Conservation (phyloP, 495 filamentous ascomycete species). For the Tuber borchii region DNA sequence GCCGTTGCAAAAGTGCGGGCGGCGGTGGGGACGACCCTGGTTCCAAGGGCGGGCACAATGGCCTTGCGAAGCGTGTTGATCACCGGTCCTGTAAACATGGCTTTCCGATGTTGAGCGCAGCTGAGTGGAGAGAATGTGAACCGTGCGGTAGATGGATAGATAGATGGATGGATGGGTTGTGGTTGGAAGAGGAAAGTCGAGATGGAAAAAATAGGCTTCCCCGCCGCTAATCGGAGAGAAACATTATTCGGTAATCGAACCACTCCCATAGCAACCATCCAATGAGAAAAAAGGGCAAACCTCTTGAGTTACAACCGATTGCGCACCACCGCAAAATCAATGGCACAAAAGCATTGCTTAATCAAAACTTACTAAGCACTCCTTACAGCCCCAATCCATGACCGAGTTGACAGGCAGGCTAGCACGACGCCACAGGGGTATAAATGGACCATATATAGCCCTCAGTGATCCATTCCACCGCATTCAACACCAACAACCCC, state of each 20-base stretch:
- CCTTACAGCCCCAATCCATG: background rate
- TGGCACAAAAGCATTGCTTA: background rate
- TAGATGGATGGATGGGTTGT: conserved; percentile 25
- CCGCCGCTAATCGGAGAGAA: background rate
- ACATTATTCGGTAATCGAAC: background rate
- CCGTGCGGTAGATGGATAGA: background rate
- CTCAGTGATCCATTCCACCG: conserved; percentile 4
- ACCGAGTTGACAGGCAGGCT: background rate
- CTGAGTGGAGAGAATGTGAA: background rate
- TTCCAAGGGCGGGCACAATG: background rate
- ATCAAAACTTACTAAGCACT: background rate
- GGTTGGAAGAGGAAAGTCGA: conserved; percentile 13
- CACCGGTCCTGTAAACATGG: background rate
- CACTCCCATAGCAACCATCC: background rate
- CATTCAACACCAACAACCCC: conserved; percentile 4
- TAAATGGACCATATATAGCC: background rate
- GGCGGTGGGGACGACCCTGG: background rate
- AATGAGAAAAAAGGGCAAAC: background rate
- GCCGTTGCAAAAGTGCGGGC: conserved; percentile 22
- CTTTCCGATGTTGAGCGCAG: conserved; percentile 15
- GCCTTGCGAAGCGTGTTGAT: background rate
- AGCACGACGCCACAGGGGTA: background rate
- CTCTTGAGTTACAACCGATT: background rate
- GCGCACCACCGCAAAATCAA: background rate
- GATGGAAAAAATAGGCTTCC: conserved; percentile 2